Evolutionary conservation across 1,284 basidiomycete genomes (phyloP).

Genomic region (Fomitopsis schrenkii): DNA sequence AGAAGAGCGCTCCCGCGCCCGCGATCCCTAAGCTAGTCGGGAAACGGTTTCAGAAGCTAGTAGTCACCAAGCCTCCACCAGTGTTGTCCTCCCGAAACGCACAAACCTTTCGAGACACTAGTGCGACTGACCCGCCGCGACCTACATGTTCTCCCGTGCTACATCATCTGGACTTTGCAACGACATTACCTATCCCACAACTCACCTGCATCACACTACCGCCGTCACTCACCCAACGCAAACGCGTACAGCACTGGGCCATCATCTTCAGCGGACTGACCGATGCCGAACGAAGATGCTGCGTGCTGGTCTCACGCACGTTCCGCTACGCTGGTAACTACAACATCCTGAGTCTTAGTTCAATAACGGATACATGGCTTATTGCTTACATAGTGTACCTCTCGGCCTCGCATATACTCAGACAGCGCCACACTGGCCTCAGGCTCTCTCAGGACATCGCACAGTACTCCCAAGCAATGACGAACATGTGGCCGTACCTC

Average conservation of each 20-base stretch:
- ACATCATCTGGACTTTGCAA: slow-evolving; percentile 32
- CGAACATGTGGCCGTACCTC: slow-evolving; percentile 70
- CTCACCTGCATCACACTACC: slow-evolving; percentile 48
- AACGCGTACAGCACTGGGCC: slow-evolving; percentile 47
- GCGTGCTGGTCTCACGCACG: slow-evolving; percentile 48
- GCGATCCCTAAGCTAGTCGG: not conserved
- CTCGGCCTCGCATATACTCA: slow-evolving; percentile 48
- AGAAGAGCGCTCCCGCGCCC: not conserved
- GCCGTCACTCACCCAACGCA: slow-evolving; percentile 53
- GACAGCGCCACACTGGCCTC: slow-evolving; percentile 40
- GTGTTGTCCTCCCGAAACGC: not conserved
- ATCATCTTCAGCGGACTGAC: slow-evolving; percentile 49
- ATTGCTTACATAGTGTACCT: slow-evolving; percentile 45
- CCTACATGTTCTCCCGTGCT: not conserved
- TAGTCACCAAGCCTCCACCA: slow-evolving; percentile 17
- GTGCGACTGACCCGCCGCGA: not conserved
- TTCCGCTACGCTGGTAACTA: slow-evolving; percentile 64
- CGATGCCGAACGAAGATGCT: slow-evolving; percentile 36
- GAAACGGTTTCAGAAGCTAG: slow-evolving; percentile 34
- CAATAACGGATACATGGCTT: not conserved
- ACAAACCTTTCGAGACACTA: not conserved
- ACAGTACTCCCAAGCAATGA: slow-evolving; percentile 39
- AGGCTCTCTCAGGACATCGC: slow-evolving; percentile 36
- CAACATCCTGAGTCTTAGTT: not conserved
- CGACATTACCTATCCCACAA: slow-evolving; percentile 11